Base-by-base conservation (phyloP, 441 rosid species). In the Populus hybrid region DNA sequence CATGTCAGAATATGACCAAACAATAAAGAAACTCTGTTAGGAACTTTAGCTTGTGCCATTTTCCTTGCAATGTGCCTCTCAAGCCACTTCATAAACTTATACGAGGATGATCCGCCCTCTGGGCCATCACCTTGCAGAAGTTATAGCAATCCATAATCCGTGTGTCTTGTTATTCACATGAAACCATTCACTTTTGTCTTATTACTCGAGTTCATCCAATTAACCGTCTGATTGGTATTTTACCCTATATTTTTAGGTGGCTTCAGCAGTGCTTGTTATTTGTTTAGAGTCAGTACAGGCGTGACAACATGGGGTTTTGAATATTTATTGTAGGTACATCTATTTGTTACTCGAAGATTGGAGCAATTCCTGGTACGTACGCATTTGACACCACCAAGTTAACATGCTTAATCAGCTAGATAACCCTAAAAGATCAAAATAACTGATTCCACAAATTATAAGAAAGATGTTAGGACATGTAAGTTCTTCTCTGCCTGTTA, bases 361-460 rank as follows among this genome's bases (percentile, higher is more conserved):
- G 98, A 96, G 85, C 99, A 96, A 83, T 91, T 89, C 83, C 87
- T 96, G 97, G 99, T 96, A 84, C 6, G 90, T 79, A 74, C 26
- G 77, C 76, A 34, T 82, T 81, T 36, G 70, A 18, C 67, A 63
- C 73, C 77, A 23, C 64, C 40, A 20, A 30, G 35, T 46, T 14
- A 72, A 36, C 65, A 21, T 68, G 24, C 21, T 67, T 71, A 12
- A 34, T 67, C 67, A 70, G 24, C 66, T 73, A 11, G 38, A 42
- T 14, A 46, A 46, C 18, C 57, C 57, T 46, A 46, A 46, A 46
- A 46, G 14, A 46, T 46, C 57, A 46, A 46, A 14, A 46, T 46
- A 12, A 46, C 57, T 46, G 57, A 46, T 46, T 46, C 57, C 57
- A 46, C 6, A 46, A 46, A 46, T 46, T 46, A 4, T 14, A 46